Evolutionary conservation across 139 green algal genomes (phyloP).

Genomic region (Coelastrella sp.): DNA sequence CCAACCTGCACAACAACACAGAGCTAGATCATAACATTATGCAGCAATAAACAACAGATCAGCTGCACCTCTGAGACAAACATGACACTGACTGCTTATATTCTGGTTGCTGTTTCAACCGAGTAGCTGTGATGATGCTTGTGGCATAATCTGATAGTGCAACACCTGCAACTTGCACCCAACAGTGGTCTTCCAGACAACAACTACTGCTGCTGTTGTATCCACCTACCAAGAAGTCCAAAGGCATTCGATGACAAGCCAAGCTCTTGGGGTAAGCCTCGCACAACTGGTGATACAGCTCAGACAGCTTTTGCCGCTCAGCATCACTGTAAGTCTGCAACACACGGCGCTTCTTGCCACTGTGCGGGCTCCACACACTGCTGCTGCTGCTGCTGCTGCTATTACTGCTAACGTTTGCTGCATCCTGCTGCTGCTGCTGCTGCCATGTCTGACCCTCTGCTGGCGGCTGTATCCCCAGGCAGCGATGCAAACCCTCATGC

Average conservation of each 20-base stretch:
- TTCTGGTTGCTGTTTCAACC: too few species aligned
- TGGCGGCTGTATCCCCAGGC: conserved; percentile 62
- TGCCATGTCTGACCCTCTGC: conserved; percentile 19
- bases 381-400: conserved; percentile 36
- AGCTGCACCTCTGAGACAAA: too few species aligned
- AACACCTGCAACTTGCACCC: too few species aligned
- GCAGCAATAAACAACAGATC: too few species aligned
- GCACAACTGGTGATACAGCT: conserved; percentile 84
- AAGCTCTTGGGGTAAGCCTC: conserved; percentile 71
- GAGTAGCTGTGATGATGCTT: too few species aligned
- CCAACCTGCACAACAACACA: conserved; percentile 58
- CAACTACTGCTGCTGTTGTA: not conserved
- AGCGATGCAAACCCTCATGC: conserved; percentile 77
- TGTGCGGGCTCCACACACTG: conserved; percentile 29
- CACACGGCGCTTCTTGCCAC: conserved; percentile 38
- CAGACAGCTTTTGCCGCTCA: conserved; percentile 63
- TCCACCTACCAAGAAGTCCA: conserved; percentile 86
- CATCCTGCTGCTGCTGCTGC: conserved; percentile 43
- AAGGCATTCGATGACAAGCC: conserved; percentile 79
- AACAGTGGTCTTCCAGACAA: too few species aligned
- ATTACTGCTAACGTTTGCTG: not conserved
- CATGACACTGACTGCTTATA: too few species aligned
- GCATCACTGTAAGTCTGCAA: conserved; percentile 50
- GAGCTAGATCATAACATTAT: not conserved
- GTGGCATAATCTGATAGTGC: too few species aligned